Evolutionary conservation across 2,329 filamentous ascomycete species (phyloP), one percentile per base, ranked within the genome.

Genomic region (Nemania abortiva): DNA sequence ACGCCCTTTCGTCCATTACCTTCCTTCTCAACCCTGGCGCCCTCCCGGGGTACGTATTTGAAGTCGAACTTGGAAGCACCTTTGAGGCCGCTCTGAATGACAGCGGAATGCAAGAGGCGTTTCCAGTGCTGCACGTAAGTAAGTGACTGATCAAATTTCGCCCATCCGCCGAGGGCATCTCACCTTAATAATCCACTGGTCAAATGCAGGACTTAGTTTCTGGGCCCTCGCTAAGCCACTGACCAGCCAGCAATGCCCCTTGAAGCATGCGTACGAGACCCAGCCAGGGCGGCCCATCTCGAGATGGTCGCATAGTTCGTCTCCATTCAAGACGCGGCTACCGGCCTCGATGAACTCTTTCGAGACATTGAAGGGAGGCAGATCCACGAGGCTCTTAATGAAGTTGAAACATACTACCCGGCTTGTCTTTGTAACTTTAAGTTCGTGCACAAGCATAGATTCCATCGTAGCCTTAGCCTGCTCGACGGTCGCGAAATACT

Each of bases 291-390:
- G 68, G 1, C 76, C 78, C 27, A 83, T 73, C 0, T 77, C 76
- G 1, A 83, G 73, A 1, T 74, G 70, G 58, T 82, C 77, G 57
- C 80, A 82, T 15, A 82, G 66, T 54, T 78, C 73, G 61, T 82
- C 73, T 0, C 81, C 81, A 52, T 82, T 83, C 18, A 83, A 72
- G 50, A 77, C 76, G 2, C 81, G 73, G n/a, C 79, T 81, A 0
- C 78, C 80, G 0, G 79, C 80, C 54, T 79, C 79, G 24, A 81
- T 77, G 61, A 81, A 82, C 0, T 68, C 72, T 18, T 68, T 75
- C 0, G 81, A 81, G 27, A 81, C 70, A 45, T 81, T 77, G 27
- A 81, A 74, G 0, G 81, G 81, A 0, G 80, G 77, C 2, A 81
- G 55, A 52, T 81, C 79, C 45, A 74, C 76, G n/a, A 83, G 70